Percentiles rank a stretch among this genome's conserved stretches.
Evolutionary conservation across 306 rosid species (phyloP).

Genomic region (Pterocarpus santalinus): DNA sequence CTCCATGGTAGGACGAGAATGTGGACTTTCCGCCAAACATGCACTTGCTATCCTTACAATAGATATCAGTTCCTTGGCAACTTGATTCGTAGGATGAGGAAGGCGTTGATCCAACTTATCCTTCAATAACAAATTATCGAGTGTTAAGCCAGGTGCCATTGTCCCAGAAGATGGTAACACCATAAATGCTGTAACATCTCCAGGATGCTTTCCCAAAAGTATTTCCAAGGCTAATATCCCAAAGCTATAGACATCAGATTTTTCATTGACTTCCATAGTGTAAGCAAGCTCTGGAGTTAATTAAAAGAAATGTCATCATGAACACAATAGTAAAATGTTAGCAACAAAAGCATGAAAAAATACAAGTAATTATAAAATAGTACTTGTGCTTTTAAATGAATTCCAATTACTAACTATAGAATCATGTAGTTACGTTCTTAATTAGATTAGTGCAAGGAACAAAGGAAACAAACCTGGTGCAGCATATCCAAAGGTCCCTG

Average conservation of each 20-base stretch:
- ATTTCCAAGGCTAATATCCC: conserved; percentile 37
- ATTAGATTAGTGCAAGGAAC: neutral
- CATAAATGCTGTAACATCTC: neutral
- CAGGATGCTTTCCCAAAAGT: conserved; percentile 30
- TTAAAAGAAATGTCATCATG: neutral
- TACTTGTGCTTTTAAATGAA: neutral
- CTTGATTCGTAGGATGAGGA: neutral
- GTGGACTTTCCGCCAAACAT: conserved; percentile 10
- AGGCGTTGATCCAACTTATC: conserved; percentile 37
- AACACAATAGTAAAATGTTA: neutral
- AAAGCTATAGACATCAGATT: conserved; percentile 36
- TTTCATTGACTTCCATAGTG: neutral
- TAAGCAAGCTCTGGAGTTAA: neutral
- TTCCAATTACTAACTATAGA: neutral
- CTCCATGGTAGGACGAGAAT: conserved; percentile 15
- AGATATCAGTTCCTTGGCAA: neutral
- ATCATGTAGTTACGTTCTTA: neutral
- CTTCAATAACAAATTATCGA: neutral
- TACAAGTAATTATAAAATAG: too few species aligned
- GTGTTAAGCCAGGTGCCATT: too few species aligned
- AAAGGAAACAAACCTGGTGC: conserved; percentile 18
- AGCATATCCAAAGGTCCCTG: conserved; percentile 34
- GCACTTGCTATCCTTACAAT: neutral
- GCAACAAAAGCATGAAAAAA: neutral
- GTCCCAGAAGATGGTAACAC: neutral